Base-by-base conservation (phyloP, 1,139 yeast species). In the Saccharomyces hybrid region DNA sequence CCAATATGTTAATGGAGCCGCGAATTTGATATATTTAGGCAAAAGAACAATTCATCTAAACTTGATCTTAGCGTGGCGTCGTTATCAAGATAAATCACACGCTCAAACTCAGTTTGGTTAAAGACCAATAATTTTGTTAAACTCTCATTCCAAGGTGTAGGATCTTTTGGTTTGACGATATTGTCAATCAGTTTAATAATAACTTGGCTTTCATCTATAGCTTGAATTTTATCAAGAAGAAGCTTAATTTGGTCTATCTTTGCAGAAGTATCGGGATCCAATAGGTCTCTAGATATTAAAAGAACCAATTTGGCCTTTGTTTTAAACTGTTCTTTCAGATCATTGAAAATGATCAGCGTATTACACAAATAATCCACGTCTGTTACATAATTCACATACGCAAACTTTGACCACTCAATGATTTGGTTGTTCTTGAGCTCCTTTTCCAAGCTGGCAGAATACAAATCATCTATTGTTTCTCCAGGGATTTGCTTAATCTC, bases 61-160 rank as follows among this genome's bases (percentile, higher is more conserved):
- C 69, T 64, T 14, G 64, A 66, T 27, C 59, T 61, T 34, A 68
- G 48, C 2, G 63, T 56, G 1, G 76, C 73, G 62, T 76, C 79
- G 34, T 75, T 71, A 57, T 76, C 79, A 61, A 79, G 55, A 59
- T 73, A 76, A 6, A 79, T 65, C 12, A 79, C 62, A 47, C 81
- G 64, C n/a, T 76, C 75, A 62, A 74, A 84, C 47, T 79, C 76
- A 0, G 73, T 71, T 59, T 76, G 75, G 56, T 76, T 74, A 63
- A 83, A 83, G 0, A 80, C 75, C 57, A 77, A 74, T 44, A 82
- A 69, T 60, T 83, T 82, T 0, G 86, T 81, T 58, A 79, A 78
- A 50, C 84, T 78, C 8, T 76, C 72, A 2, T 71, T 62, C 86
- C 86, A 82, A 46, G 73, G 65, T 4, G 71, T 59, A 2, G 56